A percentile compares a stretch with the other conserved stretches of the same genome.
Conservation (phyloP, 2,329 filamentous ascomycete species). For the Xylaria sp. region DNA sequence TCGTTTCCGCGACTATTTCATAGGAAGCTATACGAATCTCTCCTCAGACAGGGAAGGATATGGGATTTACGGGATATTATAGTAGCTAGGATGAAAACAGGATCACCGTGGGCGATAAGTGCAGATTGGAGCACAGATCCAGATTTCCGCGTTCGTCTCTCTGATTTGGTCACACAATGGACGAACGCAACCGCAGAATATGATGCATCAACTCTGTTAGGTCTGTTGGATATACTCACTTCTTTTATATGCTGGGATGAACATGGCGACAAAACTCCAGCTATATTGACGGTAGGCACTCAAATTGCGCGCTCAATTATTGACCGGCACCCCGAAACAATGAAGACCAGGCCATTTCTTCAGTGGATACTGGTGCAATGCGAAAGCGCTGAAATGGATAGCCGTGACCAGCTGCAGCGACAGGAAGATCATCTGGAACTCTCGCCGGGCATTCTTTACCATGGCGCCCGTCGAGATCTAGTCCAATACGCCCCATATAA, state of each 20-base stretch:
- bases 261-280: neutral
- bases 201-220: neutral
- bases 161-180: neutral
- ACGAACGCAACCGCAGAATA: neutral
- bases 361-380: neutral
- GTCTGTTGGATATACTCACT: neutral
- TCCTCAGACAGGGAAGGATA: neutral
- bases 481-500: neutral
- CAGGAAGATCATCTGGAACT: neutral
- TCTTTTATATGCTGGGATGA: neutral
- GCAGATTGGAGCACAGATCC: neutral
- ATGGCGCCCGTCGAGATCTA: neutral
- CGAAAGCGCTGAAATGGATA: neutral
- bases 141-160: neutral
- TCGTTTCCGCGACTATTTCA: neutral
- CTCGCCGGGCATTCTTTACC: neutral
- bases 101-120: neutral
- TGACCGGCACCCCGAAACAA: neutral
- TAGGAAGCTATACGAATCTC: neutral
- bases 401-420: neutral
- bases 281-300: neutral
- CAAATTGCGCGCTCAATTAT: neutral
- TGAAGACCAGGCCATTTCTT: neutral
- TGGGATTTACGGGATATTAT: neutral
- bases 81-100: neutral